These are phyloP conservation scores for Ceratocystis eucalypticola DNA, from an alignment of 2,329 filamentous ascomycete genomes.

Conservation along the genomic window DNA sequence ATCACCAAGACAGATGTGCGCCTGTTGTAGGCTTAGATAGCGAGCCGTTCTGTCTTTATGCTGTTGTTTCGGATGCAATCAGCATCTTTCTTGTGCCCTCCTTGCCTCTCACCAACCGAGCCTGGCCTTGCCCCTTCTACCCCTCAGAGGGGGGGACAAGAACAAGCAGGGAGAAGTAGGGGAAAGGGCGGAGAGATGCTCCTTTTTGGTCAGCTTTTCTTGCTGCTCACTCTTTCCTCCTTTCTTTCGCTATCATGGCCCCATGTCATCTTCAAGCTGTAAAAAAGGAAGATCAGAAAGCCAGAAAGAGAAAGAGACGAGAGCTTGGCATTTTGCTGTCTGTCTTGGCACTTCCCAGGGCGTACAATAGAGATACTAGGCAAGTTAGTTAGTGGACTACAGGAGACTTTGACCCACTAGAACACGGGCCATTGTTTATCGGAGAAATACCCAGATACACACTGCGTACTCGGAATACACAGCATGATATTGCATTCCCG, in stretches of 20 bases:
- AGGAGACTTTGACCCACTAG: background rate
- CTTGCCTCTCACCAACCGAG: background rate
- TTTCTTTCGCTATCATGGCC: background rate
- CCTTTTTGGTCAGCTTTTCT: background rate
- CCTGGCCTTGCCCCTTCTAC: too few relatives aligned
- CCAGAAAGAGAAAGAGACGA: background rate
- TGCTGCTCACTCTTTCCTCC: background rate
- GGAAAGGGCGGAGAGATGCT: background rate
- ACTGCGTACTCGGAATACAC: too few relatives aligned
- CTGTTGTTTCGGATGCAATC: background rate
- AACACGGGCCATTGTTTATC: slow-evolving; percentile 5
- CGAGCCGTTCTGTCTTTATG: background rate
- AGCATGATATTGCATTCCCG: too few relatives aligned
- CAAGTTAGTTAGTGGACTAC: background rate
- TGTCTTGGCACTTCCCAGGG: slow-evolving; percentile 2
- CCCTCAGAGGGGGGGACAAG: too few relatives aligned
- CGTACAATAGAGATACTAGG: background rate
- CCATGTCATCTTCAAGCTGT: background rate
- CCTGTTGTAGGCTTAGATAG: background rate
- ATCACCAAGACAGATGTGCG: background rate
- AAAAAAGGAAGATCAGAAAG: background rate
- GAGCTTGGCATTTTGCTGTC: background rate
- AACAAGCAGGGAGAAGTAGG: background rate
- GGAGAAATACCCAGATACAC: background rate
- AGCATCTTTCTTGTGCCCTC: background rate